phyloP scores from a whole-genome alignment of 106 monocot species.

The Narthecium ossifragum region DNA sequence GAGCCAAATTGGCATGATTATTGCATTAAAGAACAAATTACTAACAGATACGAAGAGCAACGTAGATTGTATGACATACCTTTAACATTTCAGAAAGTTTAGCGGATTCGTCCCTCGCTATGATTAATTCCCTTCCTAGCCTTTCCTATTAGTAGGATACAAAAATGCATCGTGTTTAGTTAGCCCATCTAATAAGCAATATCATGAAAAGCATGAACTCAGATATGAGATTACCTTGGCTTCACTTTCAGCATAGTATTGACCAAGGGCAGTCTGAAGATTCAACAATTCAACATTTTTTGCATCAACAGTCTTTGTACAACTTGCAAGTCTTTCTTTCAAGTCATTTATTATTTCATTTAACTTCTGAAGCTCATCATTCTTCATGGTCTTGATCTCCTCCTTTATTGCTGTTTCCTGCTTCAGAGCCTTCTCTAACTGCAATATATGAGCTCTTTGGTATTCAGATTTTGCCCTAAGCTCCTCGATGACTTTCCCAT shows the following conservation, averaged over 20 bases:
- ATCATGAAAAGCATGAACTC: not conserved
- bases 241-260: constrained; percentile 97
- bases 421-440: constrained; percentile 74
- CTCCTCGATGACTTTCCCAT: constrained; percentile 82
- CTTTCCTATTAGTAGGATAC: constrained; percentile 44
- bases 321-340: constrained; percentile 50
- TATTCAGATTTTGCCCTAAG: constrained; percentile 40
- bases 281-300: constrained; percentile 83
- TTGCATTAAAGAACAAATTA: not conserved
- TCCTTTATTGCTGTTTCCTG: constrained; percentile 46
- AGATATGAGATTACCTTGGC: constrained; percentile 50
- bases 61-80: constrained; percentile 23
- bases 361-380: constrained; percentile 50
- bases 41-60: not conserved
- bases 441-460: constrained; percentile 61
- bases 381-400: constrained; percentile 38
- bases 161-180: no score
- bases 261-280: constrained; percentile 94
- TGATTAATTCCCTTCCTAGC: constrained; percentile 65
- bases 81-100: constrained; percentile 64
- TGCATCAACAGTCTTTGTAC: constrained; percentile 46
- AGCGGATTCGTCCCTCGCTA: constrained; percentile 53
- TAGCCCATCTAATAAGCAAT: no score
- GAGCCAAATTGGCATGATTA: no score
- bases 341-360: constrained; percentile 54